Percentiles rank a stretch among this genome's conserved stretches.
These are phyloP conservation scores for Skeletonema marinoi DNA, from an alignment of 108 stramenopile genomes.

Conservation along the genomic window DNA sequence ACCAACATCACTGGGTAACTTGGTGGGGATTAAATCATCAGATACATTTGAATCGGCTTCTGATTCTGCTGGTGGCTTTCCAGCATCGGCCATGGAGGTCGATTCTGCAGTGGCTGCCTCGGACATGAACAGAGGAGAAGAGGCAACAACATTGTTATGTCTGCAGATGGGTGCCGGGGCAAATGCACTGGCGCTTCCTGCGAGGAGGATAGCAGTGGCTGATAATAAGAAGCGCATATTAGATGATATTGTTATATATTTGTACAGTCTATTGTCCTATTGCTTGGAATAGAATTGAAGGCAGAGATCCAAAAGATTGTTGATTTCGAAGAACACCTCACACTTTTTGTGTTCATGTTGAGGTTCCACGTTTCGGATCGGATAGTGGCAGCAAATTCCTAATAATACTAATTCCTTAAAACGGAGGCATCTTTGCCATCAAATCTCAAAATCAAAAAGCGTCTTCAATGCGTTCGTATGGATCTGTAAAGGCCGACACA, in stretches of 20 bases:
- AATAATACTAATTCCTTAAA: background rate
- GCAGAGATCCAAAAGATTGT: background rate
- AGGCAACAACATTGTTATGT: background rate
- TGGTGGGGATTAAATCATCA: conserved; percentile 81
- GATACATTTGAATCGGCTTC: conserved; percentile 35
- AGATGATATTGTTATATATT: background rate
- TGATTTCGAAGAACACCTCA: background rate
- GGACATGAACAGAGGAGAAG: conserved; percentile 27
- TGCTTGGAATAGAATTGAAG: background rate
- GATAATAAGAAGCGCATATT: conserved; percentile 12
- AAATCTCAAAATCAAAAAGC: background rate
- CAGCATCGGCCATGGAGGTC: conserved; percentile 59
- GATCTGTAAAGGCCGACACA: too few species aligned
- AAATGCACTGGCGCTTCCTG: conserved; percentile 2
- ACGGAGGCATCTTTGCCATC: background rate
- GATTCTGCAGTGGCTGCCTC: conserved; percentile 6
- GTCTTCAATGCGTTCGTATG: too few species aligned
- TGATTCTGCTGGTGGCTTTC: conserved; percentile 53
- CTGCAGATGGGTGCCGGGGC: conserved; percentile 13
- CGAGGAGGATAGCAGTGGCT: conserved; percentile 2
- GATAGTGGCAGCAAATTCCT: background rate
- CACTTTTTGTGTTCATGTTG: background rate
- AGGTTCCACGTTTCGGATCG: background rate
- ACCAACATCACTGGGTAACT: conserved; percentile 82
- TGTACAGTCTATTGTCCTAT: background rate